A percentile compares a stretch with the other conserved stretches of the same genome.
phyloP scores from a whole-genome alignment of 23 red algal species.

The Gracilaria gracilis region DNA sequence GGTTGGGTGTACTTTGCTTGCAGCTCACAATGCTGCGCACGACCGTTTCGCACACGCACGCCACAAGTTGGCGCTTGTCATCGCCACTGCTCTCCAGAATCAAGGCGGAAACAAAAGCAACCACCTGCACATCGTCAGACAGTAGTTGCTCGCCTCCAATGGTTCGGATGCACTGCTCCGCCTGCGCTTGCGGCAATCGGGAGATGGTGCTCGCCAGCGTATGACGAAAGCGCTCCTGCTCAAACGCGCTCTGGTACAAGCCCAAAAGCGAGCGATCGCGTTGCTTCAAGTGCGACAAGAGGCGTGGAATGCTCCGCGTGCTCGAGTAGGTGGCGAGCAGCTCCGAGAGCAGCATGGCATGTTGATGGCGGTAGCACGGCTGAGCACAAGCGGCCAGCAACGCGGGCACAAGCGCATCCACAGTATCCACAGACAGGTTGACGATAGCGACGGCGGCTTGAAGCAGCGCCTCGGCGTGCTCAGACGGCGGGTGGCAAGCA shows the following conservation, averaged over 20 bases:
- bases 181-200: not conserved
- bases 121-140: not conserved
- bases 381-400: not conserved
- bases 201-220: not conserved
- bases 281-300: not conserved
- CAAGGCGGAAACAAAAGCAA: not conserved
- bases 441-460: not conserved
- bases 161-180: not conserved
- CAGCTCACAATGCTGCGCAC: not conserved
- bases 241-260: not conserved
- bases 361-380: not conserved
- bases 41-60: not conserved
- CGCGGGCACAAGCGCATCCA: not conserved
- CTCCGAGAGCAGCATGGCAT: not conserved
- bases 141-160: not conserved
- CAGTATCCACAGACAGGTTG: conserved; percentile 11
- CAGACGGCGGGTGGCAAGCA: not conserved
- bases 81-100: conserved; percentile 3
- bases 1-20: not conserved
- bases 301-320: not conserved
- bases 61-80: not conserved
- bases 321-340: not conserved
- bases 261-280: not conserved
- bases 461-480: not conserved
- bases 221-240: not conserved